Base-by-base conservation (phyloP, 225 moss, liverwort and hornwort species). In the Anthoceros angustus region DNA sequence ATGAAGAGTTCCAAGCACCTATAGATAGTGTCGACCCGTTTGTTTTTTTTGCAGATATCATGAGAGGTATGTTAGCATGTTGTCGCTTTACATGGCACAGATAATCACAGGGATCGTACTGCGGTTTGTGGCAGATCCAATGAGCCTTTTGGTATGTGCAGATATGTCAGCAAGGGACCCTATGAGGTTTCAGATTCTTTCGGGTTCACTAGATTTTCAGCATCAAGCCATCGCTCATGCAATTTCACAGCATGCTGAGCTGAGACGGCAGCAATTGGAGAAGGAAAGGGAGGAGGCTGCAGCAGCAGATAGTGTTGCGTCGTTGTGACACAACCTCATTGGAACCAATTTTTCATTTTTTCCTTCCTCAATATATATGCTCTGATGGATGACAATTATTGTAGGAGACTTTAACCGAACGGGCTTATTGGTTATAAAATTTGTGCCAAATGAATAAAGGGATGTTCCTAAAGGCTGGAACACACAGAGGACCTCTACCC, bases 1-100 rank as follows among this genome's bases (percentile, higher is more conserved):
- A 98, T 70, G 92, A 98, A 77, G 98, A 98, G 72, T 98, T 98
- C 66, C 92, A 98, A 75, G 86, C 98, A 66, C 98, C 98, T 6
- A 98, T 98, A 61, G 98, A 98, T 25, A 87, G 87, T 43, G 81
- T 98, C 64, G 98, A 98, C 55, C 87, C 92, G 18, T 98, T 98
- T 69, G 82, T 98, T 43, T 98, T 79, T 73, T 98, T 98, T 71
- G 83, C 98, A 42, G 98, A 98, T 70, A 80, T 87, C 38, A 92
- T 98, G 92, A 92, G 86, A 83, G 98, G 98, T 98, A 38, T 42
- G 80, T 66, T 26, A 2, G 20, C 41, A 64, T 43, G 10, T 40
- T 40, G 39, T 42, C 2, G 12, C 4, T 40, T 40, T 12, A 2
- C n/a, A 11, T 6, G 65, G 39, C 10, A 9, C 11, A 12, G 40